A percentile compares a stretch with the other conserved stretches of the same genome.
Evolutionary conservation across 2,329 filamentous ascomycete genomes (phyloP).

Genomic region (Colletotrichum falcatum): DNA sequence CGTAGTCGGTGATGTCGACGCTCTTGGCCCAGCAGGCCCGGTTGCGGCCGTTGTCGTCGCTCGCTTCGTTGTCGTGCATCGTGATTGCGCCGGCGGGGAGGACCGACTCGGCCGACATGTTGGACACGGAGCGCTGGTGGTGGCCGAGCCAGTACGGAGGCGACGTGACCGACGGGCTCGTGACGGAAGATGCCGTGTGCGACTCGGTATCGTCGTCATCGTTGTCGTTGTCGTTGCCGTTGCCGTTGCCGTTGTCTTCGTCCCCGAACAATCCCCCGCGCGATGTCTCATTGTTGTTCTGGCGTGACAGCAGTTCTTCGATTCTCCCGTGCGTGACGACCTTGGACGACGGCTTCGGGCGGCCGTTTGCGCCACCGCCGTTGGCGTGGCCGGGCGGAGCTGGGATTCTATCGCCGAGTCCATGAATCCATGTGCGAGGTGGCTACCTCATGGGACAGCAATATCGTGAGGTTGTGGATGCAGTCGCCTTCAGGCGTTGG

Average conservation of each 20-base stretch:
- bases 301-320: conserved; percentile 27
- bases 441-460: conserved; percentile 37
- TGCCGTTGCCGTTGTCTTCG: conserved; percentile 34
- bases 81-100: conserved; percentile 68
- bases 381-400: conserved; percentile 30
- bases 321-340: conserved; percentile 23
- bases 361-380: conserved; percentile 30
- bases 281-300: conserved; percentile 31
- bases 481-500: not conserved
- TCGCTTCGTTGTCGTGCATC: conserved; percentile 71
- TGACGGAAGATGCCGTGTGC: conserved; percentile 29
- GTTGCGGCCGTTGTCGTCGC: conserved; percentile 62
- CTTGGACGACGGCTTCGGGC: conserved; percentile 21
- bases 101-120: conserved; percentile 61
- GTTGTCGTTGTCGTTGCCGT: too few relatives aligned
- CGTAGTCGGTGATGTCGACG: conserved; percentile 69
- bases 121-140: conserved; percentile 54
- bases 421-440: conserved; percentile 41
- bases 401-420: conserved; percentile 41
- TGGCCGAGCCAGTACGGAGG: conserved; percentile 59
- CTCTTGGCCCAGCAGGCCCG: conserved; percentile 74
- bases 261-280: conserved; percentile 33
- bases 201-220: conserved; percentile 36
- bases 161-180: conserved; percentile 48
- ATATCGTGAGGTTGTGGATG: conserved; percentile 13